Conservation (phyloP, 169 alveolate species). For the Plasmodium berghei region DNA sequence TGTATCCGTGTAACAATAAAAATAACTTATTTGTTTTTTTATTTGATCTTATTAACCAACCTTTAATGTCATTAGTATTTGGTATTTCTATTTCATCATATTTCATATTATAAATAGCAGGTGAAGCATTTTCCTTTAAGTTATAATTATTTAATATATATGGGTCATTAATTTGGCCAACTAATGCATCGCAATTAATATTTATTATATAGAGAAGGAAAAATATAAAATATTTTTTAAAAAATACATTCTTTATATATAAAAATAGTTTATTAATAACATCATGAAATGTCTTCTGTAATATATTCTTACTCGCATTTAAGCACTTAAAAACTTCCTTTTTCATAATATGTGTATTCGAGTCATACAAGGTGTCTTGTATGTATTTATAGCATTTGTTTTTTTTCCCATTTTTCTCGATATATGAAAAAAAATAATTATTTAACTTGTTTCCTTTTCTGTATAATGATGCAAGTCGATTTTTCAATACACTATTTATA, state of each 20-base stretch:
- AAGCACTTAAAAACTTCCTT: conserved; percentile 46
- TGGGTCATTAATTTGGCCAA: conserved; percentile 54
- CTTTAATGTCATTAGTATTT: conserved; percentile 21
- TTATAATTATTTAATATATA: conserved; percentile 67
- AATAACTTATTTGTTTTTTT: conserved; percentile 63
- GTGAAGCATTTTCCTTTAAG: conserved; percentile 50
- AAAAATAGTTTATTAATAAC: conserved; percentile 60
- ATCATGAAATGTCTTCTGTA: conserved; percentile 62
- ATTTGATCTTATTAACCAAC: conserved; percentile 56
- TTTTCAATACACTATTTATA: conserved; percentile 47
- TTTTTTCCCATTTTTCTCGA: conserved; percentile 70
- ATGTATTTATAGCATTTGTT: conserved; percentile 67
- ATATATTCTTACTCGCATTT: conserved; percentile 50
- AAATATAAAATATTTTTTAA: conserved; percentile 68
- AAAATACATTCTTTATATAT: conserved; percentile 66
- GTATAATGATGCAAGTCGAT: conserved; percentile 40
- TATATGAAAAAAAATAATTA: conserved; percentile 71
- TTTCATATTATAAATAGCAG: conserved; percentile 43
- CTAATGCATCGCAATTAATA: conserved; percentile 54
- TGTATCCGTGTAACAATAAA: conserved; percentile 71
- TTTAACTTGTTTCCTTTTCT: conserved; percentile 74
- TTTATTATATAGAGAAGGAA: conserved; percentile 62
- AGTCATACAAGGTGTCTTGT: conserved; percentile 74
- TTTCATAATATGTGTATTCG: conserved; percentile 70
- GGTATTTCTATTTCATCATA: conserved; percentile 71